Evolutionary conservation across 768 basidiomycete species (phyloP).

Genomic region (Clitopilus passeckerianus): DNA sequence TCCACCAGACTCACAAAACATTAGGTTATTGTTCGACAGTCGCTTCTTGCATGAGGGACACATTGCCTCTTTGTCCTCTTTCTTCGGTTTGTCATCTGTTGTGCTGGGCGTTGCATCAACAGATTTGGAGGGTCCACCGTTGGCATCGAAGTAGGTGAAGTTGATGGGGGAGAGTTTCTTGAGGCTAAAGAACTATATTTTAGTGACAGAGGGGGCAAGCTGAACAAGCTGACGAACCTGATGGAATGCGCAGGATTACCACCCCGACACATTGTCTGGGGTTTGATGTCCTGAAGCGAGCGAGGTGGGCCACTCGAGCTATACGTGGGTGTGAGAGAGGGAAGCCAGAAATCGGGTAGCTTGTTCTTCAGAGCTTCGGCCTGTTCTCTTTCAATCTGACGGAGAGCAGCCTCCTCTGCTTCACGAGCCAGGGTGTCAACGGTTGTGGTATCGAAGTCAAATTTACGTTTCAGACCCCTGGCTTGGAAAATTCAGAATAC

Average conservation of each 20-base stretch:
- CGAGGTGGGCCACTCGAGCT: slow-evolving; percentile 54
- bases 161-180: slow-evolving; percentile 81
- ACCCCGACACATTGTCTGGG: slow-evolving; percentile 86
- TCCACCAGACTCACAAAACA: slow-evolving; percentile 50
- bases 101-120: slow-evolving; percentile 31
- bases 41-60: slow-evolving; percentile 87
- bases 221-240: slow-evolving; percentile 42
- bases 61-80: slow-evolving; percentile 61
- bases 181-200: slow-evolving; percentile 41
- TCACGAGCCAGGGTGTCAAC: slow-evolving; percentile 70
- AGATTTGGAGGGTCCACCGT: slow-evolving; percentile 30
- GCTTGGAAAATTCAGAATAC: slow-evolving; percentile 24
- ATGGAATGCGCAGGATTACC: slow-evolving; percentile 75
- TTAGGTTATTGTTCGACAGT: slow-evolving; percentile 71
- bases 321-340: slow-evolving; percentile 85
- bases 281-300: slow-evolving; percentile 74
- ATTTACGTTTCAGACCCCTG: slow-evolving; percentile 76
- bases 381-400: slow-evolving; percentile 79
- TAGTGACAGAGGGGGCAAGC: slow-evolving; percentile 2
- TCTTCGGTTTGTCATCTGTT: slow-evolving; percentile 30
- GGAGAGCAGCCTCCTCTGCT: slow-evolving; percentile 85
- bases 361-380: slow-evolving; percentile 82
- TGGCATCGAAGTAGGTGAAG: slow-evolving; percentile 53
- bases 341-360: slow-evolving; percentile 96
- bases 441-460: slow-evolving; percentile 70